These are phyloP conservation scores for Leccinellum albellum DNA, from an alignment of 768 basidiomycete species.

Conservation along the genomic window DNA sequence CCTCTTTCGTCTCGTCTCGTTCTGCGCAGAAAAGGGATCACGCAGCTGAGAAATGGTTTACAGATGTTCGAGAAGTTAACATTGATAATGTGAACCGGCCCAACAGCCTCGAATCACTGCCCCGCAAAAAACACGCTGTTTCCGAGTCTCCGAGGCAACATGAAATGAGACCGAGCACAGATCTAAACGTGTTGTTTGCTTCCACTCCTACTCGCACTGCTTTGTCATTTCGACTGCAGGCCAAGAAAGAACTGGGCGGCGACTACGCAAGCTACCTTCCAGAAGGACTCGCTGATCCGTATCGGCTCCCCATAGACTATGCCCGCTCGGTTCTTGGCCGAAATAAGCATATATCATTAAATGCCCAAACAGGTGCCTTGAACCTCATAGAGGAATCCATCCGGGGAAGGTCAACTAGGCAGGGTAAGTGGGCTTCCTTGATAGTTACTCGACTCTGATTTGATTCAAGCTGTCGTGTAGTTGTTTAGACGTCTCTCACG, in stretches of 20 bases:
- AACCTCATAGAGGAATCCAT: conserved; percentile 33
- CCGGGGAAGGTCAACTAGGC: conserved; percentile 4
- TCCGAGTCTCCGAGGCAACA: conserved; percentile 7
- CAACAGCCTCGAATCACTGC: background rate
- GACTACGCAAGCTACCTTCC: conserved; percentile 50
- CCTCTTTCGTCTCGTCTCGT: conserved; percentile 20
- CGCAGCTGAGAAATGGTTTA: conserved; percentile 25
- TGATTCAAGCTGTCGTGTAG: conserved; percentile 2
- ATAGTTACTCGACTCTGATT: background rate
- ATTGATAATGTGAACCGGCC: conserved; percentile 3
- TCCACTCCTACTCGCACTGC: background rate
- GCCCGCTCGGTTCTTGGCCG: conserved; percentile 43
- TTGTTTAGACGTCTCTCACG: conserved; percentile 8
- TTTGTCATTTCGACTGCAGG: conserved; percentile 21
- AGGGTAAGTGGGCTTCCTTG: conserved; percentile 8
- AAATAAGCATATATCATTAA: conserved; percentile 40
- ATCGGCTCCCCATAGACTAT: conserved; percentile 37
- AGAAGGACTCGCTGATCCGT: conserved; percentile 23
- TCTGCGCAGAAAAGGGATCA: conserved; percentile 22
- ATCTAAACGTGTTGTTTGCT: conserved; percentile 21
- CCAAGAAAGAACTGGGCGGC: conserved; percentile 40
- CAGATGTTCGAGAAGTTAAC: conserved; percentile 18
- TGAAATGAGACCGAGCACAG: conserved; percentile 21
- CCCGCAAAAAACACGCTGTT: conserved; percentile 5
- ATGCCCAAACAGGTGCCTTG: conserved; percentile 37